Percentiles rank a stretch among this genome's conserved stretches.
phyloP scores from a whole-genome alignment of 768 basidiomycete species.

The Macrolepiota dolichaula region DNA sequence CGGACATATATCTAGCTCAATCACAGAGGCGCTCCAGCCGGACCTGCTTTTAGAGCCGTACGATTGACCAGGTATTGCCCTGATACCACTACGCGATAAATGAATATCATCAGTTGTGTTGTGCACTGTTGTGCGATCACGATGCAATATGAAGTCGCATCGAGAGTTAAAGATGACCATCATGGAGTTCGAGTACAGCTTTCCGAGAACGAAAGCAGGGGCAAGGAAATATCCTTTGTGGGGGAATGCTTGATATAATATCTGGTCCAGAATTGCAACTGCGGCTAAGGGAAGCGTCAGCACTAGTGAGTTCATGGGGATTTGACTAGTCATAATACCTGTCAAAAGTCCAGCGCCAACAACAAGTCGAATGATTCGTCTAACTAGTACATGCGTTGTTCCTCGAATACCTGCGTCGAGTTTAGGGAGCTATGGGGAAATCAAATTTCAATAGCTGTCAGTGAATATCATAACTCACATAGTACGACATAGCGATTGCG shows the following conservation, averaged over 20 bases:
- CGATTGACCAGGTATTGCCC: not conserved
- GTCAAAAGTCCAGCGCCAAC: slow-evolving; percentile 18
- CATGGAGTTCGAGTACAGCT: slow-evolving; percentile 20
- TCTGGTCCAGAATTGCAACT: slow-evolving; percentile 16
- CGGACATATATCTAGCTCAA: not conserved
- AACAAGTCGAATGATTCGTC: slow-evolving; percentile 12
- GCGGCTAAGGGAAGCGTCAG: slow-evolving; percentile 14
- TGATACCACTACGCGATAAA: not conserved
- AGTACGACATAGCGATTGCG: slow-evolving; percentile 19
- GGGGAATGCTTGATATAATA: slow-evolving; percentile 15
- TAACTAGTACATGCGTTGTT: slow-evolving; percentile 10
- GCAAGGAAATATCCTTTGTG: slow-evolving; percentile 18
- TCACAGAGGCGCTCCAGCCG: too few relatives aligned
- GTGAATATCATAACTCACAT: slow-evolving; percentile 11
- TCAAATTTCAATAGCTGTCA: not conserved
- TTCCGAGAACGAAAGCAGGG: slow-evolving; percentile 17
- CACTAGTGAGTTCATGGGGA: not conserved
- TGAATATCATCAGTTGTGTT: not conserved
- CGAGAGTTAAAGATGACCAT: slow-evolving; percentile 2
- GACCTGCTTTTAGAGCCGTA: not conserved
- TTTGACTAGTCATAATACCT: not conserved
- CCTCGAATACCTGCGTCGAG: slow-evolving; percentile 9
- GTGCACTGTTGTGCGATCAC: not conserved
- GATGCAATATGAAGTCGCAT: not conserved
- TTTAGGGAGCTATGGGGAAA: not conserved